phyloP scores from a whole-genome alignment of 2,329 filamentous ascomycete genomes.

The Leptodontidium sp. region DNA sequence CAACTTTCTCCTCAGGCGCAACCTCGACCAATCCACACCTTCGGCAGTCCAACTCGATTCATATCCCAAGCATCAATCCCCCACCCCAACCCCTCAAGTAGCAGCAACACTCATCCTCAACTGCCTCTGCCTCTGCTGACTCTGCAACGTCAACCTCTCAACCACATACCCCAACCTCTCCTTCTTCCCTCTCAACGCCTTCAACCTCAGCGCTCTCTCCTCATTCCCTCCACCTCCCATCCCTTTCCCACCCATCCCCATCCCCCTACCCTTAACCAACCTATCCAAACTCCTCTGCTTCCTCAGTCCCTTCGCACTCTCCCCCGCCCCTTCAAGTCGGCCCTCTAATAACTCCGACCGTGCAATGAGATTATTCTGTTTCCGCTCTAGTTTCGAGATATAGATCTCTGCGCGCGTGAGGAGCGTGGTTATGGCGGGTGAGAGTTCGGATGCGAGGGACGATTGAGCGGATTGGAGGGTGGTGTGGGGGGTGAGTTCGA shows the following conservation, averaged over 20 bases:
- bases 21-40: too few species aligned
- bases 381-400: slow-evolving; percentile 71
- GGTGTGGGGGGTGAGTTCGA: slow-evolving; percentile 74
- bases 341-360: slow-evolving; percentile 74
- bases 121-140: slow-evolving; percentile 72
- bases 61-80: too few species aligned
- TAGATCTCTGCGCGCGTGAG: slow-evolving; percentile 69
- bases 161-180: slow-evolving; percentile 75
- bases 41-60: not conserved
- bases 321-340: slow-evolving; percentile 56
- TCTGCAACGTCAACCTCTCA: slow-evolving; percentile 72
- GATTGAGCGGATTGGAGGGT: slow-evolving; percentile 70
- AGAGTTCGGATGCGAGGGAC: slow-evolving; percentile 71
- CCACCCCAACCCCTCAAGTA: slow-evolving; percentile 21
- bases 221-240: slow-evolving; percentile 28
- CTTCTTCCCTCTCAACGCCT: slow-evolving; percentile 72
- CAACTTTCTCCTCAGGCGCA: too few species aligned
- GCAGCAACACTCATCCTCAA: slow-evolving; percentile 77
- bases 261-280: slow-evolving; percentile 35
- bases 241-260: slow-evolving; percentile 36
- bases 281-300: slow-evolving; percentile 52
- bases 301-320: slow-evolving; percentile 31
- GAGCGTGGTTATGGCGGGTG: slow-evolving; percentile 73
- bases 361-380: slow-evolving; percentile 70
- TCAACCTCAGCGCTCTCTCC: slow-evolving; percentile 55